Evolutionary conservation across 2,329 filamentous ascomycete genomes (phyloP).

Genomic region (Phialophora tarda): DNA sequence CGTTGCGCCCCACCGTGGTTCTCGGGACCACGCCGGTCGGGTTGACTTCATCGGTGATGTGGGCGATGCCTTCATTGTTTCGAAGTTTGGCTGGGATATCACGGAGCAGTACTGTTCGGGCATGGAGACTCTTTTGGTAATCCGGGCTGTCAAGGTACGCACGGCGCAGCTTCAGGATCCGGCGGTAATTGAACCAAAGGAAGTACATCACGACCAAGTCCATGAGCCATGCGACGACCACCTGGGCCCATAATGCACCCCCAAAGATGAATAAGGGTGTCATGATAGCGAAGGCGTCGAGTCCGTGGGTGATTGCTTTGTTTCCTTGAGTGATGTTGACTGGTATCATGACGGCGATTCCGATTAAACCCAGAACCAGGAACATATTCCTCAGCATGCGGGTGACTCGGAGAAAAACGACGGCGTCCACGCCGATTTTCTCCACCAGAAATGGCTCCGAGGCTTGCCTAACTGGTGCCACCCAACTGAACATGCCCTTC

Average conservation of each 20-base stretch:
- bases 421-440: slow-evolving; percentile 89
- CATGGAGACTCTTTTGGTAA: slow-evolving; percentile 85
- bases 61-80: slow-evolving; percentile 84
- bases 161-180: slow-evolving; percentile 72
- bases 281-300: slow-evolving; percentile 49
- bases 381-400: slow-evolving; percentile 95
- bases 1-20: slow-evolving; percentile 85
- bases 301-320: slow-evolving; percentile 39
- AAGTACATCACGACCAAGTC: slow-evolving; percentile 78
- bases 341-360: slow-evolving; percentile 79
- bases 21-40: slow-evolving; percentile 79
- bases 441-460: slow-evolving; percentile 77
- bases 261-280: slow-evolving; percentile 59
- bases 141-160: slow-evolving; percentile 84
- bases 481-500: slow-evolving; percentile 87
- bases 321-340: slow-evolving; percentile 68
- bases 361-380: slow-evolving; percentile 70
- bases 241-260: slow-evolving; percentile 63
- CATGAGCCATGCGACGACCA: slow-evolving; percentile 67
- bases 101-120: slow-evolving; percentile 71
- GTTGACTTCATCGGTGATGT: slow-evolving; percentile 79
- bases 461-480: slow-evolving; percentile 76
- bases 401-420: slow-evolving; percentile 84
- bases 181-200: slow-evolving; percentile 88
- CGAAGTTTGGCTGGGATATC: slow-evolving; percentile 79